Conservation (phyloP, 2,329 filamentous ascomycete species). For the Aspergillus caelatus region DNA sequence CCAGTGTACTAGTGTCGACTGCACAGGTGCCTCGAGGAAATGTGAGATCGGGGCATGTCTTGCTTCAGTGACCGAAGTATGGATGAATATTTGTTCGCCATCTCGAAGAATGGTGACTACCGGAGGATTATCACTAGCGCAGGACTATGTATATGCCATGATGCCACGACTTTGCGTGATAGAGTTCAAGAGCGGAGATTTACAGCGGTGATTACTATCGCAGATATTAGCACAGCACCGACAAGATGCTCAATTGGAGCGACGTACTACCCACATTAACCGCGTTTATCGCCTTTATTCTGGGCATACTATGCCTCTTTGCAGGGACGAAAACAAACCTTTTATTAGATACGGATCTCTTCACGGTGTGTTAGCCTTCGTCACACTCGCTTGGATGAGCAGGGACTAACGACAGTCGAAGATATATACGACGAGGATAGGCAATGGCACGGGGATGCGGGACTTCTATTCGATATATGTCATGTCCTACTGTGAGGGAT, state of each 20-base stretch:
- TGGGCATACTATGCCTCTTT: slow-evolving; percentile 63
- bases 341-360: slow-evolving; percentile 59
- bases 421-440: slow-evolving; percentile 40
- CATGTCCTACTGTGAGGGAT: slow-evolving; percentile 61
- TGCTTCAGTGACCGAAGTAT: not conserved
- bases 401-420: slow-evolving; percentile 37
- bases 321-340: slow-evolving; percentile 60
- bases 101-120: not conserved
- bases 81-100: slow-evolving; percentile 2
- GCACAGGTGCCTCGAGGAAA: not conserved
- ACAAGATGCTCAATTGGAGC: slow-evolving; percentile 18
- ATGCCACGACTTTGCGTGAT: not conserved
- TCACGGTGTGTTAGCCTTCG: slow-evolving; percentile 51
- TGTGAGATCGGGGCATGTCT: not conserved
- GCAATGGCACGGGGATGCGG: slow-evolving; percentile 55
- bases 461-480: slow-evolving; percentile 66
- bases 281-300: slow-evolving; percentile 58
- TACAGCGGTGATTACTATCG: not conserved
- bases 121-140: not conserved
- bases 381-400: not conserved
- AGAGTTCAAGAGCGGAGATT: not conserved
- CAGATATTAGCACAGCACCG: not conserved
- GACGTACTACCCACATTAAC: slow-evolving; percentile 53
- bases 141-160: not conserved
- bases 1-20: not conserved